Percentiles rank a stretch among this genome's conserved stretches.
Conservation (phyloP, 2,329 filamentous ascomycete species). For the Falciphora oryzae region DNA sequence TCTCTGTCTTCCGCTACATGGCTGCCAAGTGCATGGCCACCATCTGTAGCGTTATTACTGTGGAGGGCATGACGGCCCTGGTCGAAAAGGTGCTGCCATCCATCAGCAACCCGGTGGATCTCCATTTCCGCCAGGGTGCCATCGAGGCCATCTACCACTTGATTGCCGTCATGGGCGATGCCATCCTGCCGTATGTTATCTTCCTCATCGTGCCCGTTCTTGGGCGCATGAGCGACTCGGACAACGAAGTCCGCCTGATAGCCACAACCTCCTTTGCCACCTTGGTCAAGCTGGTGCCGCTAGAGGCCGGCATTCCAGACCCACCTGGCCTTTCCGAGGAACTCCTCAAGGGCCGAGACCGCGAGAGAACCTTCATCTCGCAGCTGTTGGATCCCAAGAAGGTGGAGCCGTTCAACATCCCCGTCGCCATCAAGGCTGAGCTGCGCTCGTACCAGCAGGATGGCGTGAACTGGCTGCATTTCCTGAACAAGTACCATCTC, state of each 20-base stretch:
- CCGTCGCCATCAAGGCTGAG: constrained; percentile 94
- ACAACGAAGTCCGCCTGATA: constrained; percentile 89
- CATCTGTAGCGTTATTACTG: constrained; percentile 91
- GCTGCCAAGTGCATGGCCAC: constrained; percentile 97
- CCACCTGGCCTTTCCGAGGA: constrained; percentile 88
- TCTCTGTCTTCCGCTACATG: constrained; percentile 93
- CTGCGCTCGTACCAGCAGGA: constrained; percentile 97
- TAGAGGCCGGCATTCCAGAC: constrained; percentile 96
- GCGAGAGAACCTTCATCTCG: constrained; percentile 92
- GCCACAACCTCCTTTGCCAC: constrained; percentile 97
- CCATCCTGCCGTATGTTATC: constrained; percentile 94
- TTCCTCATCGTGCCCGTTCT: constrained; percentile 97
- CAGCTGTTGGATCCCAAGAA: constrained; percentile 97
- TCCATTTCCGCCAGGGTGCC: constrained; percentile 84
- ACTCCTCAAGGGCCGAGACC: constrained; percentile 81
- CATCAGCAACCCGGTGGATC: constrained; percentile 84
- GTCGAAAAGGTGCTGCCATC: constrained; percentile 90
- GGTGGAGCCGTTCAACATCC: constrained; percentile 87
- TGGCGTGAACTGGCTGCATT: constrained; percentile 97
- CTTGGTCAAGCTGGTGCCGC: constrained; percentile 89
- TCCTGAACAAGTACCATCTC: constrained; percentile 95
- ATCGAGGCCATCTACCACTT: constrained; percentile 95
- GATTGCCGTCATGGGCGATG: constrained; percentile 96
- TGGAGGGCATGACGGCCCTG: constrained; percentile 91
- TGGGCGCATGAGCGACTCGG: constrained; percentile 96